These are phyloP conservation scores for Rhizopus sp. DNA, from an alignment of 371 early-diverging fungal species.

Conservation along the genomic window DNA sequence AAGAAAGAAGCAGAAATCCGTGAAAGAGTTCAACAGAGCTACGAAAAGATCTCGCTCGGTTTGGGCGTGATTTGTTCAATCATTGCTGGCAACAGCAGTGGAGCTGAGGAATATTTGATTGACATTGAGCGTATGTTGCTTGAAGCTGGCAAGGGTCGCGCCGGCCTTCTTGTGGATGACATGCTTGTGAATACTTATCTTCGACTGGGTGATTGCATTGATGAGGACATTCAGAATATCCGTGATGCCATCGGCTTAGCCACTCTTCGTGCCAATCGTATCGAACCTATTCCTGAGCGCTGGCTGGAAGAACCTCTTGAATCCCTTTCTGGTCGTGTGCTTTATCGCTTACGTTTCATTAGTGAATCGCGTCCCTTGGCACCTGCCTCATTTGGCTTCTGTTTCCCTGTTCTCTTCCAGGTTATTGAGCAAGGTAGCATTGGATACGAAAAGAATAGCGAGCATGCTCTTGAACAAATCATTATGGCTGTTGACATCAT, in stretches of 20 bases:
- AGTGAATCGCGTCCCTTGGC: slow-evolving; percentile 66
- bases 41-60: slow-evolving; percentile 57
- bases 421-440: slow-evolving; percentile 73
- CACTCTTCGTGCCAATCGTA: slow-evolving; percentile 69
- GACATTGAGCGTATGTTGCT: slow-evolving; percentile 53
- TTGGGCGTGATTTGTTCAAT: slow-evolving; percentile 69
- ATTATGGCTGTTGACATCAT: slow-evolving; percentile 77
- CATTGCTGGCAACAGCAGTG: slow-evolving; percentile 59
- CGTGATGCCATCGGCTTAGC: slow-evolving; percentile 65
- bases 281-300: slow-evolving; percentile 62
- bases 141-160: slow-evolving; percentile 53
- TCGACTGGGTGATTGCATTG: slow-evolving; percentile 52
- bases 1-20: slow-evolving; percentile 80
- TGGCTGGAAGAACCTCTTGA: slow-evolving; percentile 72
- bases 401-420: slow-evolving; percentile 79
- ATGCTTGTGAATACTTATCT: slow-evolving; percentile 61
- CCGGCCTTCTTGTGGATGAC: slow-evolving; percentile 59
- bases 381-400: slow-evolving; percentile 77
- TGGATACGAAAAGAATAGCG: slow-evolving; percentile 44
- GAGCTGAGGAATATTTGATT: slow-evolving; percentile 42
- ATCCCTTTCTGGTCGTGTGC: slow-evolving; percentile 68
- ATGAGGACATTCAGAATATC: slow-evolving; percentile 50
- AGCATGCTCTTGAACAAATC: slow-evolving; percentile 74
- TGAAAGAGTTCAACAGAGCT: slow-evolving; percentile 56
- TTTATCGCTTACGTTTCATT: slow-evolving; percentile 75